Evolutionary conservation across 2,329 filamentous ascomycete species (phyloP), one percentile per base, ranked within the genome.

Genomic region (Trichoderma polysporum): DNA sequence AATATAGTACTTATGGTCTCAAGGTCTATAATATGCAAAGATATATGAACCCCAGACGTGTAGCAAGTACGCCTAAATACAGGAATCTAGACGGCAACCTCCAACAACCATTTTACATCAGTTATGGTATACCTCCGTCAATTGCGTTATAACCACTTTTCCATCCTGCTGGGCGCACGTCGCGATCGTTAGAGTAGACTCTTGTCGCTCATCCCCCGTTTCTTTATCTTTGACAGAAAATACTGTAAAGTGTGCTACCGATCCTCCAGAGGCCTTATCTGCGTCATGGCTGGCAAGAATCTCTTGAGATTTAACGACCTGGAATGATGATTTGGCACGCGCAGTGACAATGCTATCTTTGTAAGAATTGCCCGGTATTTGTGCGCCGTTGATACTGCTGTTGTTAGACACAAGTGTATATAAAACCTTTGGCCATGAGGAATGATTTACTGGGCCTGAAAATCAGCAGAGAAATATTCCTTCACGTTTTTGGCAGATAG

Each of bases 211-310:
- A 19, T 4, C 50, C 1, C 60, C 60, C 19, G 60, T 63, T 17
- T 53, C 60, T 31, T 54, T 63, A 6, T 54, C 60, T 12, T 31
- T 45, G 8, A 45, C 49, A 2, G 27, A 25, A 63, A 63, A 63
- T 3, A 22, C n/a, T 1, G 60, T 63, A 7, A 12, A 22, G 19
- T 63, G 60, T 3, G 60, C 35, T 9, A 63, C 60, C 8, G 60
- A 54, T 25, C 60, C 60, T 33, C 60, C 60, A 3, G 9, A 45
- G 4, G 12, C 13, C 27, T 41, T 63, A 2, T 45, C 19, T 2
- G 60, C 35, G 25, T 33, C n/a, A 1, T 41, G 13, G 3, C 37
- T 63, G 6, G 49, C 49, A 41, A 63, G 22, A 22, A 63, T 25
- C 13, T 63, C 60, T 33, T 63, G 17, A 8, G 22, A n/a, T n/a